Percentiles rank a stretch among this genome's conserved stretches.
Evolutionary conservation across 306 rosid genomes (phyloP).

Genomic region (Quercus agrifolia): DNA sequence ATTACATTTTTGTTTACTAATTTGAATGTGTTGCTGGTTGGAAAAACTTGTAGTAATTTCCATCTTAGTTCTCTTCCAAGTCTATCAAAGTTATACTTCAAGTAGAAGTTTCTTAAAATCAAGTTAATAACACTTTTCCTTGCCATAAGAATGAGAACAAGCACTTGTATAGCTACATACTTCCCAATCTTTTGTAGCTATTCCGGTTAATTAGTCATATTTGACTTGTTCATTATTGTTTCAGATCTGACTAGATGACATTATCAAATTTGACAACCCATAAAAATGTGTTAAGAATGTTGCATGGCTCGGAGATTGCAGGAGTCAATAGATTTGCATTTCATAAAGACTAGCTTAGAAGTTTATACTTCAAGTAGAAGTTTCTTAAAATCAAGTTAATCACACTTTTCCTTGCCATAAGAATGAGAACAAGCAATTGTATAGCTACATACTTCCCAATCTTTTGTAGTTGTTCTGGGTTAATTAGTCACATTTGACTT

Average conservation of each 20-base stretch:
- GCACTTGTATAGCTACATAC: background rate
- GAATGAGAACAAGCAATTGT: too few species aligned
- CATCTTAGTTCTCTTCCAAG: slow-evolving; percentile 40
- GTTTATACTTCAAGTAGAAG: too few species aligned
- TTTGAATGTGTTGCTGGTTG: slow-evolving; percentile 34
- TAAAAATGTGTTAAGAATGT: background rate
- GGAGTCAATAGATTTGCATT: background rate
- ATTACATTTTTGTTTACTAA: too few species aligned
- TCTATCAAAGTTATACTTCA: slow-evolving; percentile 52
- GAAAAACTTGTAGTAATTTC: slow-evolving; percentile 64
- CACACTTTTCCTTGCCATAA: too few species aligned
- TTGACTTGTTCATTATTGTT: slow-evolving; percentile 2
- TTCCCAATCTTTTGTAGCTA: background rate
- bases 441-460: too few species aligned
- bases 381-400: too few species aligned
- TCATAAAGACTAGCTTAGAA: background rate
- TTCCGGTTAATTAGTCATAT: background rate
- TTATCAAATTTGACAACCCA: background rate
- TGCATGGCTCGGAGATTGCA: background rate
- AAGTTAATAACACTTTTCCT: slow-evolving; percentile 30
- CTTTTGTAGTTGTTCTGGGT: too few species aligned
- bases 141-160: slow-evolving; percentile 22
- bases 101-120: slow-evolving; percentile 49
- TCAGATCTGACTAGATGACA: slow-evolving; percentile 9
- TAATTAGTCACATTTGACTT: too few species aligned